A percentile compares a stretch with the other conserved stretches of the same genome.
These are phyloP conservation scores for Candida labiduridarum DNA, from an alignment of 1,139 yeast genomes.

Conservation along the genomic window DNA sequence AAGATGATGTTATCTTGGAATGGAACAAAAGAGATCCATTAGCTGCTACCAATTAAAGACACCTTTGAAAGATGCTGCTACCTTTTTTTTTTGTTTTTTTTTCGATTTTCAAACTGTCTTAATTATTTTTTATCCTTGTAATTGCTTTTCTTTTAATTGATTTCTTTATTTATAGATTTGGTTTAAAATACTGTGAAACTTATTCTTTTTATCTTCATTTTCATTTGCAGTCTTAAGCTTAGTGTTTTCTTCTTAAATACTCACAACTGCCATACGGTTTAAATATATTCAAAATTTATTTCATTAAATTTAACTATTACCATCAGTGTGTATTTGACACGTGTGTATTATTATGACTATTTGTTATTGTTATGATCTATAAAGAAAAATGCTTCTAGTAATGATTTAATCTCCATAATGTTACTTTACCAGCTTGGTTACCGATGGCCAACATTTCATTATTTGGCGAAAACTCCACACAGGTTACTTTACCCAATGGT, in stretches of 20 bases:
- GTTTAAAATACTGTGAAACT: neutral
- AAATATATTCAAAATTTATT: neutral
- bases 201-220: neutral
- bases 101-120: neutral
- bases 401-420: constrained; percentile 88
- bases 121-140: too few species aligned
- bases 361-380: neutral
- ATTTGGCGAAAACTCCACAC: constrained; percentile 79
- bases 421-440: constrained; percentile 86
- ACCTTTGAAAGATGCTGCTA: neutral
- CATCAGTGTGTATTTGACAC: neutral
- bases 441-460: constrained; percentile 87
- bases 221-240: neutral
- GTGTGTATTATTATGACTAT: neutral
- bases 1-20: constrained; percentile 84
- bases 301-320: too few species aligned
- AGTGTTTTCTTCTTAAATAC: neutral
- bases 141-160: neutral
- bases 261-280: too few species aligned
- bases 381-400: constrained; percentile 36
- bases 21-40: constrained; percentile 67
- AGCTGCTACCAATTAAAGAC: constrained; percentile 2
- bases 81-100: neutral
- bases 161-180: constrained; percentile 1
- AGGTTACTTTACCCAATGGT: constrained; percentile 90